Evolutionary conservation across 2,329 filamentous ascomycete species (phyloP).

Genomic region (Colletotrichum melonis): DNA sequence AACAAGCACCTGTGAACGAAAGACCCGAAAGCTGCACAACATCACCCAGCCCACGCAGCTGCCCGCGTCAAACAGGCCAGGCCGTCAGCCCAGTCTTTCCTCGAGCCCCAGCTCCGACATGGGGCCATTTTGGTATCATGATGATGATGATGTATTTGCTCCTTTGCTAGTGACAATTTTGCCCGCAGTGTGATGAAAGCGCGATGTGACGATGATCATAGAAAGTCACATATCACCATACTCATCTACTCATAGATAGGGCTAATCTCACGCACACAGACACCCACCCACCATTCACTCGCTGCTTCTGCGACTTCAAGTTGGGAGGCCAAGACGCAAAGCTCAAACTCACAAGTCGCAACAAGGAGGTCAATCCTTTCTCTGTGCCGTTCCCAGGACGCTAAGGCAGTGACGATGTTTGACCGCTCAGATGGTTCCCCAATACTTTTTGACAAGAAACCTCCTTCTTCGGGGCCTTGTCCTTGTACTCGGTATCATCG

Average conservation of each 20-base stretch:
- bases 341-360: background rate
- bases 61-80: background rate
- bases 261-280: background rate
- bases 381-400: background rate
- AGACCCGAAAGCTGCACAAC: constrained; percentile 26
- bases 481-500: constrained; percentile 23
- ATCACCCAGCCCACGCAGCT: background rate
- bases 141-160: too few relatives aligned
- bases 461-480: constrained; percentile 6
- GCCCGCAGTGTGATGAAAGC: constrained; percentile 13
- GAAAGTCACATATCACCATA: background rate
- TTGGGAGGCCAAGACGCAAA: background rate
- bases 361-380: background rate
- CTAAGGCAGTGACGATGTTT: background rate
- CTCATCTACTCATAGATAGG: background rate
- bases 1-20: background rate
- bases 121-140: background rate
- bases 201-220: background rate
- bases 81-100: background rate
- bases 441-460: background rate
- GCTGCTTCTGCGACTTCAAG: background rate
- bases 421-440: background rate
- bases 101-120: background rate
- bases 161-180: background rate
- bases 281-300: background rate